Base-by-base conservation (phyloP, 345 rosid genomes). In the Camelina neglecta region DNA sequence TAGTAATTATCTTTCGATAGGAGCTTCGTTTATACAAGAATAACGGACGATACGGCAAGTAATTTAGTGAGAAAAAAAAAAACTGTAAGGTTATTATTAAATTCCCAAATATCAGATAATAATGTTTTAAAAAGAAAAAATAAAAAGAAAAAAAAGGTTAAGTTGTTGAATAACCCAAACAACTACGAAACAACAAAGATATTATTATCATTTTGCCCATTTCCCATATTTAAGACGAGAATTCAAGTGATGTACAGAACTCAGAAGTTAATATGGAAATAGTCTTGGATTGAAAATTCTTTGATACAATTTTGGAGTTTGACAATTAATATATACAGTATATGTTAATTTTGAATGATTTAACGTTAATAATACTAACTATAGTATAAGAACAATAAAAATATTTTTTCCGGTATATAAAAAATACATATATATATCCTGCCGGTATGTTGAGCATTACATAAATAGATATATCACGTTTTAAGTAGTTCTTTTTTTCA, bases 31-130 rank as follows among this genome's bases (percentile, higher is more conserved):
- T 35, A 29, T 29, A 29, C 31, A 29, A 35, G 0, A 35, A 35
- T 35, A 6, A 35, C 12, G 7, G 41, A 64, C 76, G 54, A 57
- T 49, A 71, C 81, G 68, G 73, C 76, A 35, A 76, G 58, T 76
- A 21, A 21, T 21, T 21, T 35, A 69, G 60, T 62, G 66, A 61
- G 64, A 23, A 35, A 26, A 26, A 29, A 23, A 29, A 29, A 29
- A 21, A 51, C 49, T 61, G 50, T 15, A 56, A 45, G 60, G 51
- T 55, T 44, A 33, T 55, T 44, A 33, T n/a, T 63, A 60, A 60
- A 38, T 60, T 68, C 51, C 21, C 6, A 39, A 39, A 21, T 15
- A 31, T 54, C 21, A 3, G 15, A 56, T 38, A 12, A 18, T 48
- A 45, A 56, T 18, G 11, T 48, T 45, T 11, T 60, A 2, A 36